Base-by-base conservation (phyloP, 371 early-diverging fungal genomes). In the Syncephalastrum sp. region DNA sequence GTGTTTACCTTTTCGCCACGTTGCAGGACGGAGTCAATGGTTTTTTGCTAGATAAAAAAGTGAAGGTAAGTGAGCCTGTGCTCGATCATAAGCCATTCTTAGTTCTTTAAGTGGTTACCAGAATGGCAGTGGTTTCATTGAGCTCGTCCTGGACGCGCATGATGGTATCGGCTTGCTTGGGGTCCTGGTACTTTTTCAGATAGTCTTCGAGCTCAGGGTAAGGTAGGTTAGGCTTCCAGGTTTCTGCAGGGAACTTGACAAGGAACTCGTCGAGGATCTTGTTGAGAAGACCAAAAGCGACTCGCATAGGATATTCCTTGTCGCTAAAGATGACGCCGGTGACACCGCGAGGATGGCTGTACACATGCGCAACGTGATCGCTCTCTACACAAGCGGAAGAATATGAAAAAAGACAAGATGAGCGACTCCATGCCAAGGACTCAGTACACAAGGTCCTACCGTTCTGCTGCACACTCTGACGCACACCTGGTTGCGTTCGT, bases 71-170 rank as follows among this genome's bases (percentile, higher is more conserved):
- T 33, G 2, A 27, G 27, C 3, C 27, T 21, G 21, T 21, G 21
- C 21, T 5, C 3, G 27, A 1, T 3, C 27, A 27, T 0, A 5
- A 41, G 16, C 23, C 50, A 23, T 16, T 45, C 17, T 16, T 52
- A 16, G 25, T 27, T 56, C 72, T 16, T 8, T 10, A 0, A 33
- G 38, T 33, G 1, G 10, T 60, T 77, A 90, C 85, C 79, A 99
- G 70, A 44, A 98, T 90, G 47, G 91, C 90, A 73, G 96, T 98
- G 0, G 99, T 99, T 73, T 99, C 97, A 64, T 99, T 98, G 67
- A 99, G 74, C 69, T 99, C 99, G 61, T 89, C 89, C 75, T 99
- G 98, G 53, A 99, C 97, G 64, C 88, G 82, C 85, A 96, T 84
- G 59, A 99, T 92, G 7, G 89, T 89, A 74, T 99, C 99, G 6